Evolutionary conservation across 1,139 yeast genomes (phyloP).

Genomic region (Scheffersomyces cryptocercus): DNA sequence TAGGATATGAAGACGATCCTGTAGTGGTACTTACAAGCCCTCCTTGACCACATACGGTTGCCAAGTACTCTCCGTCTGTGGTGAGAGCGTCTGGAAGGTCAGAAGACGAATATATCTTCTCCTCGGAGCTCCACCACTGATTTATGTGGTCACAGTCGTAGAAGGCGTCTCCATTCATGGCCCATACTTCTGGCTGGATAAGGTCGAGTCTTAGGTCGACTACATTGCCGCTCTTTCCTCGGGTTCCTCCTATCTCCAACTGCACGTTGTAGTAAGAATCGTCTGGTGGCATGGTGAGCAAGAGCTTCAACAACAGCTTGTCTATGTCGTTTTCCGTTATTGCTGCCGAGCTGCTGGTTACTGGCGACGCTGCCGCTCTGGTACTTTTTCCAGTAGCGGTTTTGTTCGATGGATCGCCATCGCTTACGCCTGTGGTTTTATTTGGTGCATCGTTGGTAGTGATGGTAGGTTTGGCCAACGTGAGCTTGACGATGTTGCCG

Average conservation of each 20-base stretch:
- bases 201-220: constrained; percentile 31
- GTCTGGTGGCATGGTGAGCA: constrained; percentile 17
- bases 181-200: constrained; percentile 41
- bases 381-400: too few relatives aligned
- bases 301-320: constrained; percentile 16
- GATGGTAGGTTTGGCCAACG: not conserved
- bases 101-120: constrained; percentile 4
- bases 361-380: too few relatives aligned
- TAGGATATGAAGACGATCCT: constrained; percentile 3
- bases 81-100: constrained; percentile 19
- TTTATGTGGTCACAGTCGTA: constrained; percentile 23
- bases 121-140: constrained; percentile 21
- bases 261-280: constrained; percentile 7
- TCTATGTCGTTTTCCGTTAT: constrained; percentile 18
- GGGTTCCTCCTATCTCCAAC: constrained; percentile 2
- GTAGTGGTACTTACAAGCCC: constrained; percentile 23
- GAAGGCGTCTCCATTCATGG: constrained; percentile 26
- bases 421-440: not conserved
- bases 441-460: not conserved
- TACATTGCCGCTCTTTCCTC: constrained; percentile 7
- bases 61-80: constrained; percentile 20
- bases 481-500: not conserved
- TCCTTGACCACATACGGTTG: constrained; percentile 27
- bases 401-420: too few relatives aligned
- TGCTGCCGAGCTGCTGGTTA: not conserved